Evolutionary conservation across 1,139 yeast species (phyloP).

Genomic region (Zygoascus meyerae): DNA sequence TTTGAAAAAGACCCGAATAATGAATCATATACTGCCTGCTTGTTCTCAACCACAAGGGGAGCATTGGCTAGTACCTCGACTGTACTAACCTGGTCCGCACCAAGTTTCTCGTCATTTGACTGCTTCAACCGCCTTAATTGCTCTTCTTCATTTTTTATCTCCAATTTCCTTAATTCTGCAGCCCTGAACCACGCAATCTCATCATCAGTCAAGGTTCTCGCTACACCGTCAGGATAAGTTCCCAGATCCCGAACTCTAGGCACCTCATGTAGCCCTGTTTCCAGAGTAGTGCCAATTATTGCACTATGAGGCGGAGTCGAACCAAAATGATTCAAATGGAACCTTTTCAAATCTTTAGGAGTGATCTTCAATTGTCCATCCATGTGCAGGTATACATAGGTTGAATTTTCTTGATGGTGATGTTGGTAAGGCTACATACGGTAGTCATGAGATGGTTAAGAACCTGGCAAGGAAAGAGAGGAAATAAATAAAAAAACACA

Average conservation of each 20-base stretch:
- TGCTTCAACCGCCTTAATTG: neutral
- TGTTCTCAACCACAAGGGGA: neutral
- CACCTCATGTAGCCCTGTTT: neutral
- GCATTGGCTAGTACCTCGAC: conserved; percentile 18
- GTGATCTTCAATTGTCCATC: neutral
- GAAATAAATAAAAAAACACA: no score
- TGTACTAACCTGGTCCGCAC: conserved; percentile 12
- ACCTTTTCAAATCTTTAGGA: conserved; percentile 15
- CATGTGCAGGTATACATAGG: no score
- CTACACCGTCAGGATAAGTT: conserved; percentile 23
- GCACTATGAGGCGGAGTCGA: conserved; percentile 6
- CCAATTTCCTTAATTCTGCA: conserved; percentile 1
- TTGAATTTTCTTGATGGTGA: neutral
- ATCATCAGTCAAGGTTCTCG: conserved; percentile 26
- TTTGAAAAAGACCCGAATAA: conserved; percentile 17
- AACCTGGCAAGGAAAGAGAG: no score
- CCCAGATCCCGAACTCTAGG: neutral
- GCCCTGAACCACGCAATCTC: conserved; percentile 24
- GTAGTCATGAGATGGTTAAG: no score
- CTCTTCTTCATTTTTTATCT: neutral
- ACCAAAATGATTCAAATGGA: conserved; percentile 18
- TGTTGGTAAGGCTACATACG: neutral
- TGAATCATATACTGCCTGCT: conserved; percentile 9
- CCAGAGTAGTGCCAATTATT: neutral
- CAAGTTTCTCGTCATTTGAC: no score